Evolutionary conservation across 2,329 filamentous ascomycete species (phyloP), one percentile per base, ranked within the genome.

Genomic region (Pseudocercospora vitis): DNA sequence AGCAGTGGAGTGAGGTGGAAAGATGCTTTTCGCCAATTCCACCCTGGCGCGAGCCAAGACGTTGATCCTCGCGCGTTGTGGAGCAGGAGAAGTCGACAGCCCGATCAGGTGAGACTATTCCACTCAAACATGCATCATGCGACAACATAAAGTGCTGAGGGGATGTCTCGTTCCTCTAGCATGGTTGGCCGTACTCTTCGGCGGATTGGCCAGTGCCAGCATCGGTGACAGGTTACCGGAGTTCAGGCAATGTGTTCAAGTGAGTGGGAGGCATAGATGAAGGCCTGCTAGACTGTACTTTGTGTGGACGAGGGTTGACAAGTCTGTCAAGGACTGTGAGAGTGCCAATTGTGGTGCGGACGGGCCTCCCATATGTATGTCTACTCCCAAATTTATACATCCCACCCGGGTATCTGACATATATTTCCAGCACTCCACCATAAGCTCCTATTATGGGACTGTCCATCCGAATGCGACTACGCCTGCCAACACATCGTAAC

Each of bases 401-500:
- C 2, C 16, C 50, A 68, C 23, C 1, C 23, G n/a, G 14, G 11
- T 11, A 11, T 16, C 8, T 7, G 16, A 14, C 32, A 35, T 44
- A 3, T 8, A 42, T 37, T 3, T 16, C 16, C 29, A 96, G 91
- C 94, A 59, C 71, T 96, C 64, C 83, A 88, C 73, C 91, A 87
- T 70, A 89, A 89, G 58, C 80, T 97, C 63, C 85, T 97, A 68
- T 76, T 96, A 71, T 99, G 94, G 94, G 85, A 84, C 70, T 99
- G 94, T 76, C 83, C 88, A 57, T 80, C 88, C 68, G 92, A 99
- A 81, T 99, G 94, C 83, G 91, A 99, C 78, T 95, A 99, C 77
- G 87, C 89, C 57, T 99, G 94, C 78, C 94, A 99, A 72, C 92
- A 95, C 78, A 87, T 96, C 70, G 80, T 95, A 56, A 97, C 94